Base-by-base conservation (phyloP, 2,329 filamentous ascomycete genomes). In the Exophiala lecanii-corni region DNA sequence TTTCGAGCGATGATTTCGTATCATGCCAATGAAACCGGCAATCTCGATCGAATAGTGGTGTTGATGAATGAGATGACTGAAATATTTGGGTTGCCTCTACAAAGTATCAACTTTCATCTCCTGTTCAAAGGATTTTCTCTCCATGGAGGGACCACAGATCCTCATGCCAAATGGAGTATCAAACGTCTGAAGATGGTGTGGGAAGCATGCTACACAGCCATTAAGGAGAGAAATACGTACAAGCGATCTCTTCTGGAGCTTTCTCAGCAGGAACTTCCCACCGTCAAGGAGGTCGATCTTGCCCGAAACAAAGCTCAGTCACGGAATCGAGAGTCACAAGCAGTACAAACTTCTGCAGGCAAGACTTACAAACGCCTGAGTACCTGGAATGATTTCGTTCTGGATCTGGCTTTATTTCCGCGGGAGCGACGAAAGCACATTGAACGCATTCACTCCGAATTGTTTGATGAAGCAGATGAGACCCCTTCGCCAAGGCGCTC, bases 1-100 rank as follows among this genome's bases (percentile, higher is more conserved):
- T 96, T 87, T 61, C 78, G 82, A 36, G 78, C 92, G 33, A 72
- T 97, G 39, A 74, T 96, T 48, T 79, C 83, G 33, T 77, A 95
- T 60, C 84, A 86, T 57, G 81, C 83, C 4, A 66, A 78, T 15
- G 70, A 71, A 13, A 70, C 79, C 3, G 91, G 91, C 12, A 75
- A 94, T 51, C 71, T 96, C 16, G 69, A 79, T 30, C 79, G 79
- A 50, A 79, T 94, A 9, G 77, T 79, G 9, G 75, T 79, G 36
- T 77, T 88, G 33, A 68, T 98, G 16, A 76, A 79, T 35, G 91
- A 97, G 61, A 95, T 96, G 88, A 64, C 69, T 41, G 78, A 77
- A 43, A 66, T 69, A 26, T 81, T 81, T 53, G 67, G 74, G 2
- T 71, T 94, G 3, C 77, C 80, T 0, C 68, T 91, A 12, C 80